Conservation (phyloP, 768 basidiomycete genomes). For the Boletus vinaceobasis region DNA sequence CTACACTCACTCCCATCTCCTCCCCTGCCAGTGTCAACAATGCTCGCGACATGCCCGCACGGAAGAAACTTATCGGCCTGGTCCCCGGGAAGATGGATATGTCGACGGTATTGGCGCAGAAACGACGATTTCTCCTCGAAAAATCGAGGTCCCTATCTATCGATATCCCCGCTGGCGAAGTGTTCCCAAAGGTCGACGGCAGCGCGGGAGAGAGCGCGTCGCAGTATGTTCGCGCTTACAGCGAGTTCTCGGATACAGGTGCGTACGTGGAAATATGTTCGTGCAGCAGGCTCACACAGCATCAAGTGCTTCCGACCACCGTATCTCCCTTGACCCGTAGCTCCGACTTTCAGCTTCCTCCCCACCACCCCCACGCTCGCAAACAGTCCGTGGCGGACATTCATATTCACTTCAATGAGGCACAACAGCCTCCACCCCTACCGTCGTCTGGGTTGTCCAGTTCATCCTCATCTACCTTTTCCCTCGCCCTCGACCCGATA, state of each 20-base stretch:
- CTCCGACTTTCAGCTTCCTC: slow-evolving; percentile 47
- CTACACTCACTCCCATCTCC: slow-evolving; percentile 27
- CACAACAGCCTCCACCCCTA: slow-evolving; percentile 16
- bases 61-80: slow-evolving; percentile 59
- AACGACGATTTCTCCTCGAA: slow-evolving; percentile 49
- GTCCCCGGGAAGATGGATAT: slow-evolving; percentile 35
- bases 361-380: slow-evolving; percentile 73
- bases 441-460: slow-evolving; percentile 24
- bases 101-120: slow-evolving; percentile 50
- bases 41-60: slow-evolving; percentile 34
- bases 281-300: slow-evolving; percentile 5
- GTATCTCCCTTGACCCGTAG: slow-evolving; percentile 43
- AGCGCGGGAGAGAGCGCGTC: slow-evolving; percentile 8
- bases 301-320: neutral
- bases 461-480: slow-evolving; percentile 47
- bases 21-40: slow-evolving; percentile 9
- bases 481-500: slow-evolving; percentile 48
- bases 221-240: slow-evolving; percentile 31
- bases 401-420: slow-evolving; percentile 33
- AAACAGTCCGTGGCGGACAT: slow-evolving; percentile 68
- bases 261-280: neutral
- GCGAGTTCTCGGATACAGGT: slow-evolving; percentile 26
- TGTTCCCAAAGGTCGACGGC: slow-evolving; percentile 27
- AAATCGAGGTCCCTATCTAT: slow-evolving; percentile 62
- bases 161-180: slow-evolving; percentile 50